Evolutionary conservation across 805 yeast genomes (phyloP), one percentile per base, ranked within the genome.

Genomic region (Hanseniaspora thailandica): DNA sequence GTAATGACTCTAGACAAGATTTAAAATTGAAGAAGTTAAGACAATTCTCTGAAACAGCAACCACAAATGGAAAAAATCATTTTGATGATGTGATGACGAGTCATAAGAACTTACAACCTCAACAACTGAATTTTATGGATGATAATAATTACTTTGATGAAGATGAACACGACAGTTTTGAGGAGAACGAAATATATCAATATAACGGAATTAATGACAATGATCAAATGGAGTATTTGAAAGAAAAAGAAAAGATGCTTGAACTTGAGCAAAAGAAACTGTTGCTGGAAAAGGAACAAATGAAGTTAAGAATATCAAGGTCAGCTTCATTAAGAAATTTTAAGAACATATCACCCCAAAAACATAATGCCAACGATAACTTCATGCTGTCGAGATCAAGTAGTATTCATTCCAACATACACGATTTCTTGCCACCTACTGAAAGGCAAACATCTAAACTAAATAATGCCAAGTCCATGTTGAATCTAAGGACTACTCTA

Each of bases 391-490:
- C 53, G 9, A 30, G 55, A 35, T 38, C 48, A n/a, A 44, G 45
- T 15, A 45, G 45, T 17, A 50, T 50, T 5, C 30, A 19, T 26
- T 26, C 47, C 5, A 20, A 44, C 38, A 33, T 36, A n/a, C 49
- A 45, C 3, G 40, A 50, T 9, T 45, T 43, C 13, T 9, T 17
- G 1, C 35, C 47, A 3, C 25, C 28, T 13, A 33, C n/a, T n/a
- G 47, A 26, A n/a, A 23, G 30, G 9, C 48, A 43, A 31, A 19
- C 41, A 28, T 4, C 47, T 20, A 26, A 26, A 19, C 43, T 66
- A 12, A 60, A 61, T 45, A 67, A 66, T 43, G 68, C 66, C 2
- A 60, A 62, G 38, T 66, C 69, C 0, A 65, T 66, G 68, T 55
- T 62, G 59, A 62, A 65, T 25, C 52, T 66, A 38, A 61, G 64